Percentiles rank a stretch among this genome's conserved stretches.
Conservation (phyloP, 768 basidiomycete species). For the Infundibulicybe gibba region DNA sequence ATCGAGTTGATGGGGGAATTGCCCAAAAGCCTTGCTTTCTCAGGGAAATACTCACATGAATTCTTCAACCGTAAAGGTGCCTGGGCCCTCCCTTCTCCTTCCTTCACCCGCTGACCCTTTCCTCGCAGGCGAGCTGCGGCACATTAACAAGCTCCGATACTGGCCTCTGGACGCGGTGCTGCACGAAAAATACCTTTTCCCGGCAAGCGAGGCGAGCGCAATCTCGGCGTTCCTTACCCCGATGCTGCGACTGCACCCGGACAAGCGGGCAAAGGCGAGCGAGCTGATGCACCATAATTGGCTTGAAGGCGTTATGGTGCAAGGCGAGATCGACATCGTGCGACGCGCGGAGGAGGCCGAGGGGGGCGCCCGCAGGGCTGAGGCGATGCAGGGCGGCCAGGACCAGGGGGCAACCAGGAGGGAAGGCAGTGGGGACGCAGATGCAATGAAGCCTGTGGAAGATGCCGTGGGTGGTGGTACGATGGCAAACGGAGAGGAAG, state of each 20-base stretch:
- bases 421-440: neutral
- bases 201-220: constrained; percentile 73
- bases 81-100: constrained; percentile 12
- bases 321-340: constrained; percentile 87
- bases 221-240: constrained; percentile 81
- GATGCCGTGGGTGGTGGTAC: constrained; percentile 19
- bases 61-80: constrained; percentile 95
- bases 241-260: constrained; percentile 88
- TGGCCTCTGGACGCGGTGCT: constrained; percentile 84
- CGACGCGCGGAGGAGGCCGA: constrained; percentile 59
- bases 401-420: neutral
- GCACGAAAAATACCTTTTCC: constrained; percentile 95
- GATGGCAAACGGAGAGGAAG: neutral
- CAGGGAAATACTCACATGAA: constrained; percentile 90
- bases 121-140: constrained; percentile 70
- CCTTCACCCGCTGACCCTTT: neutral
- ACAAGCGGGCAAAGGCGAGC: constrained; percentile 83
- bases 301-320: constrained; percentile 82
- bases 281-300: constrained; percentile 86
- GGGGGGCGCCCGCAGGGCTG: constrained; percentile 34
- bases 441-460: constrained; percentile 77
- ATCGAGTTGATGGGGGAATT: constrained; percentile 94
- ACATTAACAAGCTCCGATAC: constrained; percentile 90
- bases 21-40: constrained; percentile 76
- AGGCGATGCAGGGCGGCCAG: constrained; percentile 5